Evolutionary conservation across 345 rosid genomes (phyloP).

Genomic region (Populus nigra): DNA sequence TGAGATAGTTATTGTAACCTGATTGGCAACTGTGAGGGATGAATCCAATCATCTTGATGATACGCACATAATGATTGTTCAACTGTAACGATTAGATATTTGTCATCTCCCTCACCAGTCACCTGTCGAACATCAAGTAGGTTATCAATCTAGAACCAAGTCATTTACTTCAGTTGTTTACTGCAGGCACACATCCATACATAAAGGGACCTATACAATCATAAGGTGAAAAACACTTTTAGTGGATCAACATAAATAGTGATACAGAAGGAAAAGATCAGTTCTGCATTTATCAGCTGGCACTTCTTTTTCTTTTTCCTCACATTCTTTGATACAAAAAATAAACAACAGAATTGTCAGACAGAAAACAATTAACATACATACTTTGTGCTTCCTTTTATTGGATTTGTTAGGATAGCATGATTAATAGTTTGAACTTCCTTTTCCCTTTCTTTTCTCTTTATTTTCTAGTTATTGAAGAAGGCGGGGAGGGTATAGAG

Average conservation of each 20-base stretch:
- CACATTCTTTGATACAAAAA: too few species aligned
- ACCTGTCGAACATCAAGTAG: constrained; percentile 42
- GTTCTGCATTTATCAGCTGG: too few species aligned
- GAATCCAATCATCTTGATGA: constrained; percentile 92
- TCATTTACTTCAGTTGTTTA: neutral
- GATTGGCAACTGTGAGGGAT: constrained; percentile 70
- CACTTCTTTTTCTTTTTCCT: too few species aligned
- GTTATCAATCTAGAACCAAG: neutral
- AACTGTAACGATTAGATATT: constrained; percentile 93
- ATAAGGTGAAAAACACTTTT: neutral
- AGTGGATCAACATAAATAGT: neutral
- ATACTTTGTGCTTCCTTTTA: too few species aligned
- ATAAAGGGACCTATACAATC: neutral
- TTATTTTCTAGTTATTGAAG: too few species aligned
- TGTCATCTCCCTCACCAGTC: constrained; percentile 93
- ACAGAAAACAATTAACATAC: too few species aligned
- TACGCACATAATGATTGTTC: constrained; percentile 95
- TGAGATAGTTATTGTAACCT: constrained; percentile 35
- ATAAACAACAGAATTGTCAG: too few species aligned
- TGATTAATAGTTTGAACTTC: too few species aligned
- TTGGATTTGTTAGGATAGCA: too few species aligned
- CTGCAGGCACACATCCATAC: neutral
- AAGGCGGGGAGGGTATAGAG: too few species aligned
- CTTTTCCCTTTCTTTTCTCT: too few species aligned
- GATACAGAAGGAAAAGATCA: neutral